Base-by-base conservation (phyloP, 805 yeast species). In the Yueomyces sp. region DNA sequence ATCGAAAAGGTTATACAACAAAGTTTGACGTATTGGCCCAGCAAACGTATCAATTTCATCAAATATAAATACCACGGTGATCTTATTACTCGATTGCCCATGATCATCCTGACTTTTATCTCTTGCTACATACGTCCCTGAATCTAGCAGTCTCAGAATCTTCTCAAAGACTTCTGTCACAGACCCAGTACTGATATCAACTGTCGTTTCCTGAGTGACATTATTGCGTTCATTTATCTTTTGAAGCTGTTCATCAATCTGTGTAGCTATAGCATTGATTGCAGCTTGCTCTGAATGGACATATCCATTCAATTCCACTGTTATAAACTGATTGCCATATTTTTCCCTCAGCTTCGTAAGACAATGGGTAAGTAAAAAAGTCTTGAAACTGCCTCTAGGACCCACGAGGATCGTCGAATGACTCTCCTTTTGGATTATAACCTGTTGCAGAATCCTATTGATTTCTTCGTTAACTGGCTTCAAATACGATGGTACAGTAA, bases 11-110 rank as follows among this genome's bases (percentile, higher is more conserved):
- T 88, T 90, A 59, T 92, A 92, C 4, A 92, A 63, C 42, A 92
- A 66, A 0, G 95, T 83, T 59, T 92, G 98, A 49, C 85, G 79
- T 11, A 73, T 69, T 44, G 75, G 79, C 9, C 68, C 66, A 0
- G 95, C 80, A 63, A 81, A 92, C 36, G 70, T 67, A 44, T 92
- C 96, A 45, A 90, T 74, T 53, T 88, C 94, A 45, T 92, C 97
- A 45, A 92, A 74, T 2, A 86, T 63, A 52, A 92, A 80, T 0
- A 92, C 64, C 3, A 92, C 73, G 0, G 95, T 76, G 28, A 79
- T 66, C 37, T 64, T 53, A 6, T 47, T 46, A 30, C 52, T 44
- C 44, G 50, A 27, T 41, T 49, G 19, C 47, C 46, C 50, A 26
- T 52, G 48, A n/a, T 55, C 47, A 40, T 62, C 65, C 26, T 49